Conservation (phyloP, 2,329 filamentous ascomycete genomes). For the Scolecobasidium constrictum region DNA sequence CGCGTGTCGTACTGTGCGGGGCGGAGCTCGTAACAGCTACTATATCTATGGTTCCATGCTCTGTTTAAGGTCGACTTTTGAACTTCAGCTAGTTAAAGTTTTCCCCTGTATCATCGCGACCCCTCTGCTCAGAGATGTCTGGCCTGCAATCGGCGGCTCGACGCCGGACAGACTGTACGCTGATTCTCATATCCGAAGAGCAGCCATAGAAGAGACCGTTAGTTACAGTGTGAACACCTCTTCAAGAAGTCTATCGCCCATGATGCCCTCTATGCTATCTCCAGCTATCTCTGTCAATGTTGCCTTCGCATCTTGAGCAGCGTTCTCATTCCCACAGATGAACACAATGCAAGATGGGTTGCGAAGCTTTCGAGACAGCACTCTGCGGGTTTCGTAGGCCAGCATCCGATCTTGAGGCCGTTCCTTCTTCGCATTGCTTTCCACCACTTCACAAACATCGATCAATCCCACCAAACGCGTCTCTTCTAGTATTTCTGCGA, state of each 20-base stretch:
- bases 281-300: slow-evolving; percentile 7
- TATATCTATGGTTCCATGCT: no score
- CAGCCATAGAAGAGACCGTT: no score
- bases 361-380: slow-evolving; percentile 5
- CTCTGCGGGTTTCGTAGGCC: neutral
- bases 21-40: no score
- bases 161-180: no score
- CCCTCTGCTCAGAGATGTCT: no score
- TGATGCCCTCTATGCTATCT: neutral
- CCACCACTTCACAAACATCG: slow-evolving; percentile 12
- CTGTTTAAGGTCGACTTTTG: no score
- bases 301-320: slow-evolving; percentile 4
- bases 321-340: slow-evolving; percentile 7
- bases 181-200: no score
- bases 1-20: no score
- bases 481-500: slow-evolving; percentile 8
- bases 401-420: slow-evolving; percentile 14
- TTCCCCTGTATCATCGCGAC: no score
- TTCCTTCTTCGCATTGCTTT: slow-evolving; percentile 12
- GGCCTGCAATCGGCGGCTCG: no score
- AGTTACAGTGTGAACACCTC: no score
- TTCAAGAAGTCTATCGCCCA: slow-evolving; percentile 9
- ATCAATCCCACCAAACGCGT: slow-evolving; percentile 11
- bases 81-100: no score
- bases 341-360: slow-evolving; percentile 7